Evolutionary conservation across 1,284 basidiomycete species (phyloP).

Genomic region (Boletus coffeatus): DNA sequence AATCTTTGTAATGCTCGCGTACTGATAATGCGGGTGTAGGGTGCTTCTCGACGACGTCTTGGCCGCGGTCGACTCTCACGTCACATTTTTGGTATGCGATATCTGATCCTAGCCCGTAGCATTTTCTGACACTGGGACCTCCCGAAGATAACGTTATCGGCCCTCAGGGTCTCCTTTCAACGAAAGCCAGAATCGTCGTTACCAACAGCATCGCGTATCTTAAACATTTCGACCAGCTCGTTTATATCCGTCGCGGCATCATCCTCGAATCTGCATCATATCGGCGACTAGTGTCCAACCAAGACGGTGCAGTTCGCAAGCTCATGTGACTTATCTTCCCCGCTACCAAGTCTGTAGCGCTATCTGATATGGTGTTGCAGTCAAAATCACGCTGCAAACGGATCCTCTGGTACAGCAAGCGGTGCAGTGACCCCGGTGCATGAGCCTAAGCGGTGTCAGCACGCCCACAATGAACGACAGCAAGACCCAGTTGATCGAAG

Average conservation of each 20-base stretch:
- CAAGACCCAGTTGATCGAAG: conserved; percentile 20
- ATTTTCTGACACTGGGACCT: not conserved
- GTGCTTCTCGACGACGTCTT: conserved; percentile 35
- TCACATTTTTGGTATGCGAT: conserved; percentile 51
- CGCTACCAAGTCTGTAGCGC: not conserved
- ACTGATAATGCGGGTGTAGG: conserved; percentile 11
- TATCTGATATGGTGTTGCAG: not conserved
- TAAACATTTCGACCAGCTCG: conserved; percentile 74
- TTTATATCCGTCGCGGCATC: conserved; percentile 79
- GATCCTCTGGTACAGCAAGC: conserved; percentile 44
- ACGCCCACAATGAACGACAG: conserved; percentile 32
- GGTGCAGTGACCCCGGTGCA: conserved; percentile 47
- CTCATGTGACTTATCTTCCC: conserved; percentile 57
- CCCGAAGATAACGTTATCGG: conserved; percentile 81
- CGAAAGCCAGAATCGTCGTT: conserved; percentile 84
- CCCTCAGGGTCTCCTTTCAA: conserved; percentile 78
- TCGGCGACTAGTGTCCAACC: conserved; percentile 54
- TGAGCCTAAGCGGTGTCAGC: conserved; percentile 37
- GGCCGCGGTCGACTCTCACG: conserved; percentile 61
- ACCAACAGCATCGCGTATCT: conserved; percentile 89
- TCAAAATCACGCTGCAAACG: conserved; percentile 31
- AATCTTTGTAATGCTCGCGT: not conserved
- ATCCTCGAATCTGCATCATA: conserved; percentile 80
- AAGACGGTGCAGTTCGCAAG: conserved; percentile 69
- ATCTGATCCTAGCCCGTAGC: not conserved